Evolutionary conservation across 179 eudicot genomes (phyloP).

Genomic region (Nepenthes alata): DNA sequence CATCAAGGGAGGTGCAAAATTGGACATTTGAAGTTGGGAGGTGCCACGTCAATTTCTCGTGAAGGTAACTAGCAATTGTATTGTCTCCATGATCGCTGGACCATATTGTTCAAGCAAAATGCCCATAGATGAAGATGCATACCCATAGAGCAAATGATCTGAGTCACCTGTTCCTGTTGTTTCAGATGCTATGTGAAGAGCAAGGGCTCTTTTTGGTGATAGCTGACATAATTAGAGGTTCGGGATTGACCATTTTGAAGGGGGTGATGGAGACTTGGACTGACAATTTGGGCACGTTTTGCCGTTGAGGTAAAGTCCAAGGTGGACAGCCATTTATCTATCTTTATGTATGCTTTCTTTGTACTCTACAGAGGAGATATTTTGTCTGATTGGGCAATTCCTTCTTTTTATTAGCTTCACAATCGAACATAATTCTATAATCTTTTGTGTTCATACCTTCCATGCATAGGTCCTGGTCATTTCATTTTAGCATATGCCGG

Average conservation of each 20-base stretch:
- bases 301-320: slow-evolving; percentile 63
- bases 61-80: slow-evolving; percentile 41
- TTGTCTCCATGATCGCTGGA: not conserved
- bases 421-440: no score
- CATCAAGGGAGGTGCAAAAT: slow-evolving; percentile 84
- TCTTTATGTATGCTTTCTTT: no score
- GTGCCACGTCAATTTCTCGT: slow-evolving; percentile 89
- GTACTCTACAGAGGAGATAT: no score
- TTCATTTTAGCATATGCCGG: no score
- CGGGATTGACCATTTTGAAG: slow-evolving; percentile 87
- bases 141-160: not conserved
- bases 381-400: no score
- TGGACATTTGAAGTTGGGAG: slow-evolving; percentile 94
- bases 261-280: slow-evolving; percentile 86
- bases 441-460: no score
- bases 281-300: slow-evolving; percentile 88
- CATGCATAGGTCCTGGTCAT: no score
- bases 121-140: not conserved
- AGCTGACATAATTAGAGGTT: slow-evolving; percentile 86
- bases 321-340: no score
- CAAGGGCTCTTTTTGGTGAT: slow-evolving; percentile 86
- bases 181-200: slow-evolving; percentile 89
- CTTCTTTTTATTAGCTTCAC: no score
- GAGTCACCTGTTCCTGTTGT: not conserved
- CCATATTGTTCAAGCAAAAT: not conserved